Base-by-base conservation (phyloP, 257 asterid species). In the Asclepias syriaca region DNA sequence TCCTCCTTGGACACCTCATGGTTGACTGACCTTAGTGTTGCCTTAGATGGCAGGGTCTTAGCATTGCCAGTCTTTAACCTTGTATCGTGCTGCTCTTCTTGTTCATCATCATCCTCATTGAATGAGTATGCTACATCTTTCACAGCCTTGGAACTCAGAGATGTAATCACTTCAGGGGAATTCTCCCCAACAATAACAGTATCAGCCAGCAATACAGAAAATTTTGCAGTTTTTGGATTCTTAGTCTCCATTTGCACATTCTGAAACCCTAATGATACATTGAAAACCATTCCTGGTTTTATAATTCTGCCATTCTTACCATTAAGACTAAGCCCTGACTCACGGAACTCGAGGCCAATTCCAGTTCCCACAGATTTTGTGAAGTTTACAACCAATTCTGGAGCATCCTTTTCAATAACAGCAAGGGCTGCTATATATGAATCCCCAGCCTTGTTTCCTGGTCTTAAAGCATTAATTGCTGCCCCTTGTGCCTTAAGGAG, bases 341-440 rank as follows among this genome's bases (percentile, higher is more conserved):
- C 75, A 57, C 75, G 67, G 45, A 71, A 71, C 66, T 71, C 75
- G 0, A 71, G 75, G 21, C 75, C 75, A 24, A 71, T 71, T n/a
- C 75, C 75, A 6, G 75, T 71, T 58, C 75, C 75, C 12, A 34
- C 68, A 24, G 72, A 48, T 68, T 68, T 68, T 19, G 72, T 68
- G 32, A 72, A 72, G 70, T 46, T 72, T 15, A 45, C 49, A 72
- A n/a, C 76, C 76, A 72, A 39, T 60, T 72, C 50, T 3, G 69
- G 76, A 8, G 76, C 76, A 8, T 72, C 76, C 57, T 65, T 72
- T 37, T 72, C 69, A 61, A 72, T 69, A 32, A 72, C 70, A 60
- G 69, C 54, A 49, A 45, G 51, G 4, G 76, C 70, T 14, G 76
- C 69, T 16, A 57, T 61, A 60, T 68, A 68, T 50, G 60, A 60